phyloP scores from a whole-genome alignment of 345 rosid genomes.

The Physaria fendleri region DNA sequence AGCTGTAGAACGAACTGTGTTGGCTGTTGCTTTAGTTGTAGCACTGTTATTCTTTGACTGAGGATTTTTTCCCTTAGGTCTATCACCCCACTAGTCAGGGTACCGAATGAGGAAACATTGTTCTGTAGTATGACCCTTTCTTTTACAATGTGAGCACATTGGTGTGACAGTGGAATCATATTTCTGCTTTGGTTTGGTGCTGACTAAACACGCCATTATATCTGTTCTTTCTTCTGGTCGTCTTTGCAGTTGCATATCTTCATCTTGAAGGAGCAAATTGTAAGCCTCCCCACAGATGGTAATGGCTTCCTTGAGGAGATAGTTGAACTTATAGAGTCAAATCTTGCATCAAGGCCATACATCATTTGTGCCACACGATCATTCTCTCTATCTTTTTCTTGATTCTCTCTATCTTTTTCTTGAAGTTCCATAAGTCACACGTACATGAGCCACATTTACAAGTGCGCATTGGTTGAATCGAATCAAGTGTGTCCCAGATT shows the following conservation, averaged over 20 bases:
- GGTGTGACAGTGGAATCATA: too few species aligned
- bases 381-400: neutral
- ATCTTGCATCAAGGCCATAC: neutral
- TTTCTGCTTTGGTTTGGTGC: neutral
- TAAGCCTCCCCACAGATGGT: neutral
- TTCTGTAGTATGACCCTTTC: neutral
- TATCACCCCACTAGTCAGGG: neutral
- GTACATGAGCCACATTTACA: neutral
- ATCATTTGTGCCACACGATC: neutral
- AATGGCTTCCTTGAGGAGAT: neutral
- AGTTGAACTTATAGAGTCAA: neutral
- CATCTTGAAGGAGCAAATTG: neutral
- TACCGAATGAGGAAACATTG: neutral
- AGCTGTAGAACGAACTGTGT: too few species aligned
- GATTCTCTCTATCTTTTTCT: too few species aligned
- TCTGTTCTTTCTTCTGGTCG: too few species aligned
- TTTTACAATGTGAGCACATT: too few species aligned
- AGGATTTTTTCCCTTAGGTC: neutral
- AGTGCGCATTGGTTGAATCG: accelerated
- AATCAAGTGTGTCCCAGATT: neutral
- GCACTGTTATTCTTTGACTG: too few species aligned
- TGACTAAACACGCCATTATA: neutral
- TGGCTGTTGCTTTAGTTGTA: too few species aligned
- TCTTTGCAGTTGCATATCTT: neutral
- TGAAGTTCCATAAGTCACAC: neutral